These are phyloP conservation scores for Torulaspora gathmanii DNA, from an alignment of 805 yeast genomes.

Conservation along the genomic window DNA sequence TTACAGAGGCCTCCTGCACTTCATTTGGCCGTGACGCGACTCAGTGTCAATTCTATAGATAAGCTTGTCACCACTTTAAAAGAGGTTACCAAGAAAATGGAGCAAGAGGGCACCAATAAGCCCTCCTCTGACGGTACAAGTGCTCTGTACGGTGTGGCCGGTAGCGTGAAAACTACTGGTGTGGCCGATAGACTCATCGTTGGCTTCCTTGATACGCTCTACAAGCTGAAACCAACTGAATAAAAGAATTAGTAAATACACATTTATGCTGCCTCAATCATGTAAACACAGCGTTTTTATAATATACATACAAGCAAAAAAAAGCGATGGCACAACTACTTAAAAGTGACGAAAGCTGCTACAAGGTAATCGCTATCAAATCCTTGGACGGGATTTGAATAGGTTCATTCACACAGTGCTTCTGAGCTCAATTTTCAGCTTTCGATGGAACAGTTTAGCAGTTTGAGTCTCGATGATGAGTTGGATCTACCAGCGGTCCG, in stretches of 20 bases:
- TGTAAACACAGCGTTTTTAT: neutral
- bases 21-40: conserved; percentile 81
- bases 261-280: neutral
- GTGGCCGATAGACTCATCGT: conserved; percentile 75
- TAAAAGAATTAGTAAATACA: neutral
- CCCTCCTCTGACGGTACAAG: conserved; percentile 61
- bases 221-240: conserved; percentile 42
- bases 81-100: conserved; percentile 41
- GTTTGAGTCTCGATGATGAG: conserved; percentile 13
- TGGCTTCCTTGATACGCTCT: conserved; percentile 77
- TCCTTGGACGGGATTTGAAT: neutral
- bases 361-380: neutral
- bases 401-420: neutral
- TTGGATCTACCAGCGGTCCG: conserved; percentile 9
- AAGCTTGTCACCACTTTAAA: conserved; percentile 53
- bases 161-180: conserved; percentile 77
- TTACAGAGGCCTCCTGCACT: conserved; percentile 87
- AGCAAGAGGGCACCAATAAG: conserved; percentile 26
- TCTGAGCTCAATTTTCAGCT: neutral
- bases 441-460: conserved; percentile 15
- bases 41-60: conserved; percentile 58
- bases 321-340: neutral
- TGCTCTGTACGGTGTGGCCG: conserved; percentile 93
- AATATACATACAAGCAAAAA: neutral
- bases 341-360: neutral